phyloP scores from a whole-genome alignment of 2,329 filamentous ascomycete species.

The Beauveria rudraprayagi region DNA sequence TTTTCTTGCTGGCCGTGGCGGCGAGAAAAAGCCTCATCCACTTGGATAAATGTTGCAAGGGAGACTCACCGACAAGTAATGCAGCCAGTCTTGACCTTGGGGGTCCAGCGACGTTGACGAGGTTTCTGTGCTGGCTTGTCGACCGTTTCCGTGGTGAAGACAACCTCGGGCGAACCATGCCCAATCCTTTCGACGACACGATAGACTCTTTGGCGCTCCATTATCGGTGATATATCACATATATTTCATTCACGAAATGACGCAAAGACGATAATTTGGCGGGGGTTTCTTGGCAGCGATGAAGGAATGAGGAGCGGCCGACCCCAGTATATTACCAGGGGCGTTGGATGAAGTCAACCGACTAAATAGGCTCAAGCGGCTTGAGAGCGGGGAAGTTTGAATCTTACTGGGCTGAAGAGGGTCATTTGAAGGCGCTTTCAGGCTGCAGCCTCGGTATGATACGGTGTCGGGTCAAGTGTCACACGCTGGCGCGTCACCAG shows the following conservation, averaged over 20 bases:
- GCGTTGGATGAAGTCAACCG: neutral
- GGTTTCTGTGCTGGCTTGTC: neutral
- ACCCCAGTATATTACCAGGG: neutral
- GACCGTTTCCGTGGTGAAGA: neutral
- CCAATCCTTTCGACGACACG: neutral
- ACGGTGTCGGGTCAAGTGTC: neutral
- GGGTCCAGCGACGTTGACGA: conserved; percentile 8
- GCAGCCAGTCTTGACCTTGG: conserved; percentile 17
- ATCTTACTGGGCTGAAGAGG: neutral
- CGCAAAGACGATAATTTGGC: neutral
- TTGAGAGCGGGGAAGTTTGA: neutral
- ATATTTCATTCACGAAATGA: neutral
- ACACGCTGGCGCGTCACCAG: neutral
- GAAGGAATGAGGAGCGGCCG: neutral
- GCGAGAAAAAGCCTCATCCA: neutral
- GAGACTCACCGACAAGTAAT: conserved; percentile 16
- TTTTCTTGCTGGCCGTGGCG: neutral
- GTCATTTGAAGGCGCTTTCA: neutral
- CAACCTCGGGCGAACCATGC: neutral
- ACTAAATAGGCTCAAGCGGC: neutral
- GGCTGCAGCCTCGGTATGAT: neutral
- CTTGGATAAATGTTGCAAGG: neutral
- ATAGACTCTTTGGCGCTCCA: conserved; percentile 6
- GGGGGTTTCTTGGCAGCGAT: neutral
- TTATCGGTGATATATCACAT: neutral